These are phyloP conservation scores for Phytophthora fragariae DNA, from an alignment of 352 stramenopile species.

Conservation along the genomic window DNA sequence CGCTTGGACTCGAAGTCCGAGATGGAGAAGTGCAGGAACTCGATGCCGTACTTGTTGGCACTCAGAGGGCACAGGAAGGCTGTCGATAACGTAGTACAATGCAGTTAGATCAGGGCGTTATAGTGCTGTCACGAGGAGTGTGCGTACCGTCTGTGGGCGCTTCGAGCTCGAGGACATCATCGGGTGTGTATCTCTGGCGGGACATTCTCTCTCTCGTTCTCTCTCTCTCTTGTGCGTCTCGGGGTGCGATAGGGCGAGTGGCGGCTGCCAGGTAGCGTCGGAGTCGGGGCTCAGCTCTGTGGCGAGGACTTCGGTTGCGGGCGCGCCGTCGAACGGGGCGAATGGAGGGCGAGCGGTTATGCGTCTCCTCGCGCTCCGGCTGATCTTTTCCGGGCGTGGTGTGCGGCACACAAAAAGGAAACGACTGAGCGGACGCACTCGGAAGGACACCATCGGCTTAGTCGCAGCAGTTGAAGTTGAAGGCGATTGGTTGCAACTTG, in stretches of 20 bases:
- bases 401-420: slow-evolving; percentile 30
- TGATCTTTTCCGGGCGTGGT: slow-evolving; percentile 35
- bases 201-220: slow-evolving; percentile 46
- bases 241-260: slow-evolving; percentile 26
- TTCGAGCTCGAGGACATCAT: slow-evolving; percentile 85
- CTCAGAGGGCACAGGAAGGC: slow-evolving; percentile 94
- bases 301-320: slow-evolving; percentile 6
- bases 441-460: not conserved
- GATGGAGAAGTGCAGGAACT: slow-evolving; percentile 97
- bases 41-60: slow-evolving; percentile 95
- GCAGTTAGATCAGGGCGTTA: slow-evolving; percentile 12
- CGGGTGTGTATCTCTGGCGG: slow-evolving; percentile 81
- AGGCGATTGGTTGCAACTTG: slow-evolving; percentile 1
- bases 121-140: not conserved
- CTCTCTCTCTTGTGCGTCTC: slow-evolving; percentile 19
- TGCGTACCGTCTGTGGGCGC: slow-evolving; percentile 75
- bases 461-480: slow-evolving; percentile 17
- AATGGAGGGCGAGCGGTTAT: slow-evolving; percentile 25
- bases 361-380: slow-evolving; percentile 32
- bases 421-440: slow-evolving; percentile 3
- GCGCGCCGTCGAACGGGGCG: not conserved
- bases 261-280: not conserved
- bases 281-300: slow-evolving; percentile 3
- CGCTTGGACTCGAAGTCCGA: slow-evolving; percentile 95
- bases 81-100: slow-evolving; percentile 21